Evolutionary conservation across 2,329 filamentous ascomycete genomes (phyloP), one percentile per base, ranked within the genome.

Genomic region (Blumeriella jaapii): DNA sequence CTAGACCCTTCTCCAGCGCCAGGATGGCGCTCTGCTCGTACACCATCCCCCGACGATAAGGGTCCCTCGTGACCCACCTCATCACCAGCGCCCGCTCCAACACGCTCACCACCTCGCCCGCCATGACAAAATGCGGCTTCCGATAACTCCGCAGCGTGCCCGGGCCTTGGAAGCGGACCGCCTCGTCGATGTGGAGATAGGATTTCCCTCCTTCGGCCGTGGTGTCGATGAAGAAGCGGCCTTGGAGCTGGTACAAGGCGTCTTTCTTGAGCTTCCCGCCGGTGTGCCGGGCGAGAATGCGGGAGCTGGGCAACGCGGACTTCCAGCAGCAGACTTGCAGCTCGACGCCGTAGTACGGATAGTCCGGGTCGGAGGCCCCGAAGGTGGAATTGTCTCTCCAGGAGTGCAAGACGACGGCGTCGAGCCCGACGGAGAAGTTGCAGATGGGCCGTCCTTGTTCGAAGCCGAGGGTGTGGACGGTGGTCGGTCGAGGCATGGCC

Each of bases 321-420:
- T 31, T 36, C 29, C 36, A 45, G 25, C 37, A 38, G 16, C 32
- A 34, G 26, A 44, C 42, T 19, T 40, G 35, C 7, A 47, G 34
- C 10, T 44, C 41, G 38, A 46, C 38, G 13, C 36, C 38, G 34
- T 31, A 46, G 26, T 46, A 46, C 5, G 44, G 44, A 19, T 36
- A 38, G 3, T 29, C 23, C 1, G 44, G 30, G 25, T 41, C 41
- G 11, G 36, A 31, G 14, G 31, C 31, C 10, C 44, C 41, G 34
- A 38, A 44, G 25, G 39, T 34, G 9, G 41, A 41, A 12, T 35
- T 33, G 31, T 46, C 44, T 5, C 41, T 33, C 44, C 44, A 46
- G 34, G 31, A 37, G 13, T 33, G 36, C 6, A 46, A 32, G 31
- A 43, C 27, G 10, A 38, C 44, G 24, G 44, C 44, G 31, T 46